Evolutionary conservation across 2,329 filamentous ascomycete genomes (phyloP), one percentile per base, ranked within the genome.

Genomic region (Trichoderma simmonsii): DNA sequence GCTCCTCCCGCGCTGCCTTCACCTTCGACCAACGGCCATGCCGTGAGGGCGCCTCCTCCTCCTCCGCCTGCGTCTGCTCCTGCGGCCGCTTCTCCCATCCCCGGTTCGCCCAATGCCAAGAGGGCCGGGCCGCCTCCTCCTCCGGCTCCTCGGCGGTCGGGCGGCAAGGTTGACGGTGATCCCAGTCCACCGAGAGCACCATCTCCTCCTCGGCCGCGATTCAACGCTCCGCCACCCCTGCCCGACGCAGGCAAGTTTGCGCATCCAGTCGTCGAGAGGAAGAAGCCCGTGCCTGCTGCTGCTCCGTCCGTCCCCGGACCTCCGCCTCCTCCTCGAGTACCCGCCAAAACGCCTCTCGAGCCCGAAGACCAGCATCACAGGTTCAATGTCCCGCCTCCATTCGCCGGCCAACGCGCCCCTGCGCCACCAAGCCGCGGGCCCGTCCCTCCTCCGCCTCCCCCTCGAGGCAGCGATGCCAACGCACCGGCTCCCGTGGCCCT

Each of bases 201-300:
- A 11, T 76, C 78, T 34, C 80, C 81, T 18, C 88, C 90, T 26
- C 88, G 91, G 66, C 89, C 89, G 9, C 88, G 87, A 76, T 98
- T 97, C 83, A 88, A 90, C 75, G 95, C 93, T 9, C 96, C 96
- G 60, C 96, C 96, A 39, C 93, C 95, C 3, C 83, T 98, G 73
- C 90, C 93, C 70, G 95, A 97, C 80, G 96, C 96, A 72, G 96
- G 96, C 48, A 97, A 93, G 81, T 96, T 90, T 79, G 94, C 92
- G 4, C 86, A 91, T 82, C 87, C 80, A 76, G 75, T 71, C 36
- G 75, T 78, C 3, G 80, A 71, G 36, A 73, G 21, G 56, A 73
- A 71, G 68, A 65, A 39, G 71, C 32, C 71, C 11, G 51, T 36
- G 15, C 54, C 68, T 15, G 30, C 76, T 15, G 75, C 76, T n/a